Base-by-base conservation (phyloP, 768 basidiomycete species). In the Amyloporia xantha region DNA sequence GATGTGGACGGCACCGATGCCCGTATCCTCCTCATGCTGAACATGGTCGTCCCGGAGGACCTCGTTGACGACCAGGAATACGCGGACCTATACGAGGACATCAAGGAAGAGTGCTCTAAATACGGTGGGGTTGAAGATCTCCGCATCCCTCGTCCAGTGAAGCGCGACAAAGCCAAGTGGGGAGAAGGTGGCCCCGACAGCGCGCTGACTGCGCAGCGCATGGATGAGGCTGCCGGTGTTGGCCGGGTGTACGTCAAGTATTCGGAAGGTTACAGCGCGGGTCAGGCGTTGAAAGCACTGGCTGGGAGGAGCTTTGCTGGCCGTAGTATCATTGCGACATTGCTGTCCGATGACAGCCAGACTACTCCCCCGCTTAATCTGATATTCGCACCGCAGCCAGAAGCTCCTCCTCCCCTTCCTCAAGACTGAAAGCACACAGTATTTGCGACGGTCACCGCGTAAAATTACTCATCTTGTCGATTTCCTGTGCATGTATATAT, bases 21-120 rank as follows among this genome's bases (percentile, higher is more conserved):
- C 47, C 82, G 91, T 33, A 93, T 96, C 61, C 77, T 99, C 59
- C 85, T 98, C 64, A 88, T 99, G 86, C 71, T 99, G 60, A 99
- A 98, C 77, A 99, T 99, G 96, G 92, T 99, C 55, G 89, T 88
- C 0, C 65, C 89, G 1, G 96, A 99, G 39, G 96, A 99, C 61
- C 78, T 99, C 41, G 66, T 77, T 15, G 84, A 91, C 59, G 95
- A 98, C 62, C 72, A 83, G 51, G 96, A 99, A 61, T 99, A 96
- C 64, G 81, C 82, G 20, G 96, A 99, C 59, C 79, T 99, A 50
- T 82, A 90, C 52, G 93, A 96, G 62, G 96, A 99, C 62, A 82
- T 98, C 64, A 89, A 86, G 62, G 86, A 91, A 48, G 93, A 97
- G 68, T 92, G 87, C 58, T 74, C 74, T 5, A 84, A 77, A 57